Evolutionary conservation across 495 filamentous ascomycete genomes (phyloP).

Genomic region (Xylaria curta): DNA sequence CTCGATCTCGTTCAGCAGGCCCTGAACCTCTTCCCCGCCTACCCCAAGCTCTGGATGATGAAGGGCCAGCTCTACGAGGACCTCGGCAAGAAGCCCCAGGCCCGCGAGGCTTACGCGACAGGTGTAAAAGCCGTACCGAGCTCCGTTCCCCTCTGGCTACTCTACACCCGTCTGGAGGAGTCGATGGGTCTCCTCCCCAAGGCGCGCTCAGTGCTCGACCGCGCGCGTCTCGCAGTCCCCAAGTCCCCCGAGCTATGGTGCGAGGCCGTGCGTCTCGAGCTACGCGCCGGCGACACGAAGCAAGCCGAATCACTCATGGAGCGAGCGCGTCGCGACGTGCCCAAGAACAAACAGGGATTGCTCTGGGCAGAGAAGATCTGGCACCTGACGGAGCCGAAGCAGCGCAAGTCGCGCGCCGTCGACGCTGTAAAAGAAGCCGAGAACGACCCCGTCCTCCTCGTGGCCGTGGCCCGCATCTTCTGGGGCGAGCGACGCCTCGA

Average conservation of each 20-base stretch:
- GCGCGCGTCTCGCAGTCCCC: conserved; percentile 82
- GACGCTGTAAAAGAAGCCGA: conserved; percentile 98
- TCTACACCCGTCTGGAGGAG: conserved; percentile 88
- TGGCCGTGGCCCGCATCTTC: conserved; percentile 61
- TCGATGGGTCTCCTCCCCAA: conserved; percentile 83
- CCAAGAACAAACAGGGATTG: conserved; percentile 73
- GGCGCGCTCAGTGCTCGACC: conserved; percentile 89
- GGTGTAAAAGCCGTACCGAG: conserved; percentile 86
- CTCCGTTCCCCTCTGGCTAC: conserved; percentile 85
- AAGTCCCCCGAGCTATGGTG: conserved; percentile 87
- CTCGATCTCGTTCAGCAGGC: conserved; percentile 87
- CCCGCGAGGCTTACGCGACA: conserved; percentile 87
- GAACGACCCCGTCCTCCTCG: conserved; percentile 84
- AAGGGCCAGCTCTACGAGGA: conserved; percentile 97
- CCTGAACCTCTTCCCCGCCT: conserved; percentile 83
- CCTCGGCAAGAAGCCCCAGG: conserved; percentile 76
- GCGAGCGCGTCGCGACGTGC: conserved; percentile 86
- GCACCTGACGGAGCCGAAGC: conserved; percentile 88
- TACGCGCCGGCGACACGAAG: conserved; percentile 79
- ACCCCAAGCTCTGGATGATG: conserved; percentile 95
- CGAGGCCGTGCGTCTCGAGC: conserved; percentile 89
- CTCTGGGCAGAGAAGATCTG: conserved; percentile 95
- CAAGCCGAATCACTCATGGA: conserved; percentile 94
- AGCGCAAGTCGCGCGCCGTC: conserved; percentile 85
- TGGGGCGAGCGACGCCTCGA: conserved; percentile 76